Conservation (phyloP, 306 rosid species). For the Castanea sativa region DNA sequence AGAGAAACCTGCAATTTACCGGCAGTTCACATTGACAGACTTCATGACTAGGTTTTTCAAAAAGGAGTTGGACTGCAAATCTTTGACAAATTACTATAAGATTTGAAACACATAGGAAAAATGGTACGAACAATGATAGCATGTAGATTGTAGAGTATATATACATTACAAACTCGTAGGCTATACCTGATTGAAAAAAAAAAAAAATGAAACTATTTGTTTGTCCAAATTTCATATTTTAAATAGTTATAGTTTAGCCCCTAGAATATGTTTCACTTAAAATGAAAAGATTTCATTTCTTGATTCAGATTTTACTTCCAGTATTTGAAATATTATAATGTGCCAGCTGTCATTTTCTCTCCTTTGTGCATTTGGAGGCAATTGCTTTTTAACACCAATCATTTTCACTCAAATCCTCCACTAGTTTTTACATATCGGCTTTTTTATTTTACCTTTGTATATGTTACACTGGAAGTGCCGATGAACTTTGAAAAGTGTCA, state of each 20-base stretch:
- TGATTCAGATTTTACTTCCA: too few relatives aligned
- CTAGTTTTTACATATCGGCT: slow-evolving; percentile 45
- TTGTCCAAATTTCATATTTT: too few relatives aligned
- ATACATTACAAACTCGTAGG: too few relatives aligned
- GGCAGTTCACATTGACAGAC: slow-evolving; percentile 42
- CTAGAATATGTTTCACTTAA: too few relatives aligned
- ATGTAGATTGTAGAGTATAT: too few relatives aligned
- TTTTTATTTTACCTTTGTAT: not conserved
- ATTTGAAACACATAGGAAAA: not conserved
- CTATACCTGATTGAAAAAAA: too few relatives aligned
- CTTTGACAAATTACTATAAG: slow-evolving; percentile 30
- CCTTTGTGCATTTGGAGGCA: slow-evolving; percentile 31
- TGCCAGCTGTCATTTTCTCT: slow-evolving; percentile 39
- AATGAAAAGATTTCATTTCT: too few relatives aligned
- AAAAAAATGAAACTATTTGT: too few relatives aligned
- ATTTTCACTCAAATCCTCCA: slow-evolving; percentile 21
- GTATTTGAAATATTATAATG: slow-evolving; percentile 21
- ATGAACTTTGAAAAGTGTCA: too few relatives aligned
- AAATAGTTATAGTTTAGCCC: too few relatives aligned
- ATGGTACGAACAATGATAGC: too few relatives aligned
- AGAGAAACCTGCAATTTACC: slow-evolving; percentile 48
- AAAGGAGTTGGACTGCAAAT: slow-evolving; percentile 53
- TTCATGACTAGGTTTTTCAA: slow-evolving; percentile 54
- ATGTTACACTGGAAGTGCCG: too few relatives aligned
- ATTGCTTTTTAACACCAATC: slow-evolving; percentile 46